Evolutionary conservation across 2,329 filamentous ascomycete genomes (phyloP).

Genomic region (Neodidymelliopsis sp.): DNA sequence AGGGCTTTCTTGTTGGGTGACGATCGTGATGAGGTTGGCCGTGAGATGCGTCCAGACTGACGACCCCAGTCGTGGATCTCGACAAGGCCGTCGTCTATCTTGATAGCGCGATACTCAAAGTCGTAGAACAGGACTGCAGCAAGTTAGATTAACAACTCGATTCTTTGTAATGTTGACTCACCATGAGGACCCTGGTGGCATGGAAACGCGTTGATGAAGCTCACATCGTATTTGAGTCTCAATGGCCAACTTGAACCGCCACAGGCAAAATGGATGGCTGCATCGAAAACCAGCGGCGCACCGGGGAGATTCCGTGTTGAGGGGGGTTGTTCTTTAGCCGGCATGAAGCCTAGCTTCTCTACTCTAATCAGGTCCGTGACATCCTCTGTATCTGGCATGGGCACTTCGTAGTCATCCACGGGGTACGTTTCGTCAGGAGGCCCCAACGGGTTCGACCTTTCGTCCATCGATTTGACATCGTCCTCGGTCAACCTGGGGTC

Average conservation of each 20-base stretch:
- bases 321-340: conserved; percentile 49
- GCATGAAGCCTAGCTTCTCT: conserved; percentile 69
- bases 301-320: conserved; percentile 35
- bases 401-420: conserved; percentile 71
- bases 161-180: conserved; percentile 21
- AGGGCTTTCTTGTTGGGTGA: conserved; percentile 43
- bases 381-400: conserved; percentile 64
- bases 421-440: conserved; percentile 68
- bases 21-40: conserved; percentile 40
- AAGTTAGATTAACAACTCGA: conserved; percentile 17
- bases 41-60: conserved; percentile 42
- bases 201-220: conserved; percentile 53
- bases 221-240: conserved; percentile 50
- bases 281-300: conserved; percentile 48
- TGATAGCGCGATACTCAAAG: conserved; percentile 67
- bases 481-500: conserved; percentile 62
- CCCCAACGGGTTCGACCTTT: conserved; percentile 73
- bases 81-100: conserved; percentile 69
- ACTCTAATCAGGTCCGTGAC: conserved; percentile 72
- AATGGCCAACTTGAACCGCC: conserved; percentile 51
- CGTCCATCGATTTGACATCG: conserved; percentile 71
- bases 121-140: conserved; percentile 71
- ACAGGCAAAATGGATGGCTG: conserved; percentile 51
- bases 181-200: conserved; percentile 53
- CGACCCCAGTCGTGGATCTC: conserved; percentile 70